Base-by-base conservation (phyloP, 768 basidiomycete genomes). In the Tylopilus plumbeoviolaceoides region DNA sequence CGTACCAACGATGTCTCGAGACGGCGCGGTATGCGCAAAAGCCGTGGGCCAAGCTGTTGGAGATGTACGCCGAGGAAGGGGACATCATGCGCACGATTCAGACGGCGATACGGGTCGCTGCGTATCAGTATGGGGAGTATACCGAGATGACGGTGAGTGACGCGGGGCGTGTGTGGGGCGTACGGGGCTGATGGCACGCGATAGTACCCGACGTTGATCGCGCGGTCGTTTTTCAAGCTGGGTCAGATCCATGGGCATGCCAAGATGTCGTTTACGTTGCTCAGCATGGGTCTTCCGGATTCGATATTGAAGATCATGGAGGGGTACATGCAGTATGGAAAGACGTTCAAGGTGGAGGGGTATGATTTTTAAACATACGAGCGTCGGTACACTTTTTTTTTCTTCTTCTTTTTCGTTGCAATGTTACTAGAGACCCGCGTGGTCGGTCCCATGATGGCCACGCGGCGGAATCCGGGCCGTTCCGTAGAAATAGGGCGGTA, bases 31-130 rank as follows among this genome's bases (percentile, higher is more conserved):
- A 97, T 70, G 87, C 89, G 5, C 80, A 85, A 53, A 98, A 95
- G 69, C 94, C 95, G 5, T 95, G 97, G 92, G 73, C 81, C 46
- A 95, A 94, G 70, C 71, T 98, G 46, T 82, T 99, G 75, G 94
- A 98, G 71, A 89, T 86, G 81, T 98, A 97, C 60, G 85, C 92
- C n/a, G 93, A 93, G 2, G 97, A 99, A 61, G 90, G 93, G 4
- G 97, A 98, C 65, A 85, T 98, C 52, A 90, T 89, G 63, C 78
- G 93, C 42, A 85, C 84, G 40, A 79, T 98, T 57, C 95, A 97
- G 70, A 91, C 90, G 1, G 95, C 91, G 3, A 92, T 98, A 51
- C 81, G 94, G 28, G 83, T 98, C 35, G 91, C 93, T 25, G 91
- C 92, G 23, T 98, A 98, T 74, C 89, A 95, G 68, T 84, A 83